Percentiles rank a stretch among this genome's conserved stretches.
phyloP scores from a whole-genome alignment of 2,329 filamentous ascomycete species.

The Karstenula rhodostoma region DNA sequence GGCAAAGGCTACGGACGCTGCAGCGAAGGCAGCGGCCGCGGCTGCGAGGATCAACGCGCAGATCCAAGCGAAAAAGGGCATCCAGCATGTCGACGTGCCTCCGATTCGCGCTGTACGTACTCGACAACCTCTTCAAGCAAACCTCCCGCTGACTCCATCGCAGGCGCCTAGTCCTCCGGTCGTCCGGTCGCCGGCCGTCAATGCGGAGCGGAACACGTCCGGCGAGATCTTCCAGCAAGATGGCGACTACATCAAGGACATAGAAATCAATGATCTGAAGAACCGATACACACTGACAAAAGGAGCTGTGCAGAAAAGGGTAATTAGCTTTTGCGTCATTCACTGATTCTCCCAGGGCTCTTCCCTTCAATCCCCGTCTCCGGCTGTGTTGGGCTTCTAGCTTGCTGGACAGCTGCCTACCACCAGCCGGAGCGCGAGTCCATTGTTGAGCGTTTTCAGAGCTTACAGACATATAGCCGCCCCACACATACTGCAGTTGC shows the following conservation, averaged over 20 bases:
- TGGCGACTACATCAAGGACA: constrained; percentile 98
- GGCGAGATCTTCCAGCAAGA: constrained; percentile 94
- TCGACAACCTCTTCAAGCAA: not conserved
- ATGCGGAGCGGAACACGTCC: constrained; percentile 58
- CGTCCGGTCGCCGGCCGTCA: constrained; percentile 63
- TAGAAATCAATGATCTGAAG: constrained; percentile 96
- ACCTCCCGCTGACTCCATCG: constrained; percentile 29
- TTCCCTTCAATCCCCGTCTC: constrained; percentile 36
- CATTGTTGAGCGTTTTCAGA: constrained; percentile 48
- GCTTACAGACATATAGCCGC: constrained; percentile 58
- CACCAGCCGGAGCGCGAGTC: constrained; percentile 28
- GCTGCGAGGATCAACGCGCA: constrained; percentile 59
- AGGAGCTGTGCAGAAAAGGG: constrained; percentile 98
- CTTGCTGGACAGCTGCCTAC: constrained; percentile 62
- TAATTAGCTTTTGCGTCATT: constrained; percentile 83
- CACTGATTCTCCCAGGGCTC: constrained; percentile 69
- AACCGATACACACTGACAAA: constrained; percentile 98
- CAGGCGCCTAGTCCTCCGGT: constrained; percentile 59
- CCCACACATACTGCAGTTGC: constrained; percentile 79
- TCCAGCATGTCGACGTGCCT: constrained; percentile 89
- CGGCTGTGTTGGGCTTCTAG: constrained; percentile 38
- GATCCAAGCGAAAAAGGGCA: constrained; percentile 73
- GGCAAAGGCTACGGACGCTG: constrained; percentile 70
- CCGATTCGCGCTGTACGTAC: constrained; percentile 71
- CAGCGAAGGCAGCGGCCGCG: constrained; percentile 83